Evolutionary conservation across 345 rosid species (phyloP), one percentile per base, ranked within the genome.

Genomic region (Sonneratia caseolaris): DNA sequence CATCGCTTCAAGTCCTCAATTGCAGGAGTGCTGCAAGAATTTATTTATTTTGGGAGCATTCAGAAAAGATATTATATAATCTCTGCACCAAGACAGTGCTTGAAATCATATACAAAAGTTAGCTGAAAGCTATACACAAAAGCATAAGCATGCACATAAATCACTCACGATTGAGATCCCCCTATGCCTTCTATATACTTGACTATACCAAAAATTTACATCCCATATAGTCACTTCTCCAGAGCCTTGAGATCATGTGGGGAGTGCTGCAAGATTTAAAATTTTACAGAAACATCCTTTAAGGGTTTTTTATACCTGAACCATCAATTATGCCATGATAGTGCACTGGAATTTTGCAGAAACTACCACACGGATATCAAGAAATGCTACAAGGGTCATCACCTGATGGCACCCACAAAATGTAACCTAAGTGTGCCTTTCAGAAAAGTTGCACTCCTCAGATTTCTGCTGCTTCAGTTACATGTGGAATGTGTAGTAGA

Each of bases 1-100:
- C 99, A 95, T 79, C 86, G 97, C 75, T 89, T 95, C 69, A 92
- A 83, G 88, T 95, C 97, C 83, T 92, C 99, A 69, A 95, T 87
- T 72, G 97, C 97, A 56, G 94, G 93, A 81, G 93, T 79, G 70
- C 99, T 95, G 87, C 81, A 76, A 64, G 71, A 73, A 67, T 68
- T 27, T 27, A 0, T 27, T 27, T 27, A 0, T 27, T 27, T 27
- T 27, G 0, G 32, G 32, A 27, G 32, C 32, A 27, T 27, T 27
- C 32, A 27, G 32, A 27, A 27, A 27, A 27, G 32, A 27, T 27
- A 27, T 27, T 27, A 27, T 27, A 27, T 27, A 27, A 27, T 1
- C 32, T 27, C 32, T 27, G 32, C 32, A 27, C 32, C 32, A 27
- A 27, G 32, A 27, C 32, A 1, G 32, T 27, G 32, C 32, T 27